Base-by-base conservation (phyloP, 2,329 filamentous ascomycete species). In the Colletotrichum brevisporum region DNA sequence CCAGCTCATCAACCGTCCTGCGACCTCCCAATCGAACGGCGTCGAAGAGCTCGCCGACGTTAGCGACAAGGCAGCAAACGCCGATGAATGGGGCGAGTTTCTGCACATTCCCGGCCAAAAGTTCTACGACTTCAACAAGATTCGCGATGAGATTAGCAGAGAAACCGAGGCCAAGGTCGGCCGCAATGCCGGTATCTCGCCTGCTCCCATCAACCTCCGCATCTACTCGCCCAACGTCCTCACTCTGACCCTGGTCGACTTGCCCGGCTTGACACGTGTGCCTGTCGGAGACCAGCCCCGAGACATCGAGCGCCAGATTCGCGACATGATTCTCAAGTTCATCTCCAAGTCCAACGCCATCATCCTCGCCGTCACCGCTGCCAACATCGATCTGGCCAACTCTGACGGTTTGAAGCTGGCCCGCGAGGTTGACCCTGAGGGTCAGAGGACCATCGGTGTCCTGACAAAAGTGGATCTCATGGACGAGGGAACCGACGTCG, bases 191-290 rank as follows among this genome's bases (percentile, higher is more conserved):
- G 96, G 95, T 81, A 99, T 99, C 82, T 98, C 95, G 54, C 94
- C 96, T 26, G 92, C 94, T 39, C 96, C 96, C 58, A 99, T 99
- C 87, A 98, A 98, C 85, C 87, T 99, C 77, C 91, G 96, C 78
- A 97, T 99, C 83, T 98, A 97, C 89, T 98, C 95, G 60, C 96
- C 96, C 62, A 97, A 99, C 78, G 97, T 99, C 79, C 90, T 99
- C 70, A 99, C 97, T 66, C 87, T 99, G 75, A 99, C 96, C 6
- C 87, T 99, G 67, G 96, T 99, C 77, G 96, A 99, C 88, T 84
- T 99, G 83, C 96, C 96, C 54, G 96, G 96, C 81, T 84, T 99
- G 78, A 99, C 96, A 73, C 97, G 97, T 84, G 95, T 98, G 64
- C 95, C 95, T 9, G 95, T 98, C 45, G 95, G 95, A 74, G 95